A percentile compares a stretch with the other conserved stretches of the same genome.
phyloP scores from a whole-genome alignment of 208 protist genomes.

The Trypanosoma mega region DNA sequence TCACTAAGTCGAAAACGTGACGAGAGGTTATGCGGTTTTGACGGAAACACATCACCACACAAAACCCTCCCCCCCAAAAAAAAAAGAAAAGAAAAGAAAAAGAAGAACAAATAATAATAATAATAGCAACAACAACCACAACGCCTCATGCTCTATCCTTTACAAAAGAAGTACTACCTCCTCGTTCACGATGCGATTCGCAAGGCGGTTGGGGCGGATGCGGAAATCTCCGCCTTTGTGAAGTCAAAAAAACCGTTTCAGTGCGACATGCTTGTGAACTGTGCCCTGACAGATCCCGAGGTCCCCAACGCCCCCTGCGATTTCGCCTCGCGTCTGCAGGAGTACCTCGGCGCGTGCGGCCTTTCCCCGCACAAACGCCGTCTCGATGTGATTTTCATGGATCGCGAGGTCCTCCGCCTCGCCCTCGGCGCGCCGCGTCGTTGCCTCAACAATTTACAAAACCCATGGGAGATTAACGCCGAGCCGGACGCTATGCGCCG shows the following conservation, averaged over 20 bases:
- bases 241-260: conserved; percentile 64
- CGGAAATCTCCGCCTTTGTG: conserved; percentile 76
- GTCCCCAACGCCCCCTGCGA: not conserved
- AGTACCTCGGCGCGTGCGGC: conserved; percentile 51
- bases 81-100: conserved; percentile 3
- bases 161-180: conserved; percentile 78
- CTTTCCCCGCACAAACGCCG: conserved; percentile 48
- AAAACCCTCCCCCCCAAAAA: no score
- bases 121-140: no score
- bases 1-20: no score
- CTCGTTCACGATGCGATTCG: conserved; percentile 75
- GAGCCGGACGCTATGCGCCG: conserved; percentile 67
- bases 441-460: conserved; percentile 25
- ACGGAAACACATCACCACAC: no score
- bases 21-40: no score
- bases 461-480: conserved; percentile 32
- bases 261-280: conserved; percentile 87
- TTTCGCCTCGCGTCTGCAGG: conserved; percentile 59
- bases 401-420: conserved; percentile 60
- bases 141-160: no score
- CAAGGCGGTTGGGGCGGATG: conserved; percentile 35
- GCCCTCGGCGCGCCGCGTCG: conserved; percentile 58
- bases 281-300: conserved; percentile 46
- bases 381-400: conserved; percentile 69
- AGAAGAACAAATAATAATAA: not conserved